Conservation (phyloP, 2,329 filamentous ascomycete species). For the Alternaria sp. region DNA sequence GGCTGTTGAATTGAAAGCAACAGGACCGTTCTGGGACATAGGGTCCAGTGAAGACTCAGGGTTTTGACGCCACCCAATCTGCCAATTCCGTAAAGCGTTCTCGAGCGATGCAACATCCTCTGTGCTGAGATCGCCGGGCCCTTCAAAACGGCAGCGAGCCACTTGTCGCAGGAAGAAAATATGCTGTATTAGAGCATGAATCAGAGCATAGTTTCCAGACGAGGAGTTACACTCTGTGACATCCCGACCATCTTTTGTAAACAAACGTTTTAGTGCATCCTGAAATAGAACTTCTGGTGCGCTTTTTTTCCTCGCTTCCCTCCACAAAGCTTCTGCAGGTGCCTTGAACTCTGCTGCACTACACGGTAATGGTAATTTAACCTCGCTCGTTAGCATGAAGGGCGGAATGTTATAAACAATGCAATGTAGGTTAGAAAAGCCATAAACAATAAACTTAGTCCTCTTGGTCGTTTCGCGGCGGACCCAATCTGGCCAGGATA, state of each 20-base stretch:
- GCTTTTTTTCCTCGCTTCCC: slow-evolving; percentile 41
- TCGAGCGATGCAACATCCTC: slow-evolving; percentile 55
- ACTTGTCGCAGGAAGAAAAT: slow-evolving; percentile 73
- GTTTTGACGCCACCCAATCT: slow-evolving; percentile 52
- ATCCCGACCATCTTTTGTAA: slow-evolving; percentile 43
- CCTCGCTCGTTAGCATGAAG: slow-evolving; percentile 64
- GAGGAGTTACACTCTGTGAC: slow-evolving; percentile 45
- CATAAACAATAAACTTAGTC: slow-evolving; percentile 66
- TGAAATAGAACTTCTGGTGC: slow-evolving; percentile 42
- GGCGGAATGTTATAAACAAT: slow-evolving; percentile 70
- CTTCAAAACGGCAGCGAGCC: slow-evolving; percentile 45
- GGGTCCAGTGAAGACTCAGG: slow-evolving; percentile 59
- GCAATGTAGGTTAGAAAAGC: slow-evolving; percentile 68
- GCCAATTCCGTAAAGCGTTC: slow-evolving; percentile 56
- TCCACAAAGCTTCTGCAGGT: slow-evolving; percentile 61
- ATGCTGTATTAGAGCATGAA: slow-evolving; percentile 76
- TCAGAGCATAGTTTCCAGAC: slow-evolving; percentile 73
- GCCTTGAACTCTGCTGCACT: slow-evolving; percentile 66
- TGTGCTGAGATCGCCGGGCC: slow-evolving; percentile 40
- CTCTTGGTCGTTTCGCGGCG: slow-evolving; percentile 62
- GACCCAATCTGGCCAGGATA: slow-evolving; percentile 65
- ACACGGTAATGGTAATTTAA: slow-evolving; percentile 64
- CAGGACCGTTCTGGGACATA: slow-evolving; percentile 64
- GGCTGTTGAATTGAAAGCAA: slow-evolving; percentile 73
- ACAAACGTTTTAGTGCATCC: slow-evolving; percentile 45